Evolutionary conservation across 164 flowering plant species (phyloP), one percentile per base, ranked within the genome.

Genomic region (Cinnamomum chago): DNA sequence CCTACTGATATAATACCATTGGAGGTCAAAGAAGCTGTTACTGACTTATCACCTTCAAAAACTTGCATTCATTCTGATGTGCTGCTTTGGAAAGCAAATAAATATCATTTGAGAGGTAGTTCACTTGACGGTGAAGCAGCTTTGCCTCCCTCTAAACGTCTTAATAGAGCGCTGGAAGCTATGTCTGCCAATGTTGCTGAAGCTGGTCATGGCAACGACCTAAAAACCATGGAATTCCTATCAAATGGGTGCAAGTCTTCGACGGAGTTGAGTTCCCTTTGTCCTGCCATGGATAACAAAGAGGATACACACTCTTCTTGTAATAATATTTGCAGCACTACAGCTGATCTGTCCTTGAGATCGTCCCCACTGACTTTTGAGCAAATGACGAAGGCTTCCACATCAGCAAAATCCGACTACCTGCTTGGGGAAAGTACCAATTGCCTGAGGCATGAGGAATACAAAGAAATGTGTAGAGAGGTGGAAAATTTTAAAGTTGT

Each of bases 101-200:
- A 81, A 70, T 82, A 75, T 71, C 88, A 86, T 68, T 73, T 81
- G 55, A 79, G 75, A 80, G 77, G 83, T 73, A 51, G 86, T 81
- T 87, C 85, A 33, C 81, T 81, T n/a, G 94, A 88, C 79, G 97
- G 84, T 55, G 97, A 94, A 85, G 90, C 95, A 82, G 94, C 88
- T 79, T 83, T 93, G 70, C 99, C 97, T 60, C 98, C 97, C 24
- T 93, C 97, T 24, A 93, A 93, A 79, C 90, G 97, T 50, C 88
- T 95, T 52, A 92, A 93, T 81, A 91, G 96, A 68, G 98, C 99
- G 70, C 73, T 92, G 50, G 97, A 92, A 79, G 97, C 97, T 2
- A 94, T 91, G 98, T 90, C 95, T 70, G 97, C 93, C 60, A 88
- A 89, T 90, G 94, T 84, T 52, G 93, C 88, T 76, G 97, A 88